Percentiles rank a stretch among this genome's conserved stretches.
phyloP scores from a whole-genome alignment of 805 yeast species.

The Saccharomycopsis malanga region DNA sequence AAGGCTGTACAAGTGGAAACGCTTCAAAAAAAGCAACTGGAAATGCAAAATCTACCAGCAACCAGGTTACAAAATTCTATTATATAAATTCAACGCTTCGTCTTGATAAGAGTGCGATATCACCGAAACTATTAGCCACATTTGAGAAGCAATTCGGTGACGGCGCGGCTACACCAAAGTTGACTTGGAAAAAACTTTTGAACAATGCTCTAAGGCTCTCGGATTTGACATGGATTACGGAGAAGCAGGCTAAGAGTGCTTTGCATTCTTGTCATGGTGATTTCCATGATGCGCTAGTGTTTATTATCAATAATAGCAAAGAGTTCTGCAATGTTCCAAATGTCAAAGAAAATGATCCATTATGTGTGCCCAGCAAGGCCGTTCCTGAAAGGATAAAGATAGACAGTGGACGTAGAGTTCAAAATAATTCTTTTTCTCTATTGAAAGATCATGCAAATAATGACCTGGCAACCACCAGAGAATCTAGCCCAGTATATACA shows the following conservation, averaged over 20 bases:
- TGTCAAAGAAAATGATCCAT: neutral
- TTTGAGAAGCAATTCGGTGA: neutral
- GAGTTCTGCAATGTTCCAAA: neutral
- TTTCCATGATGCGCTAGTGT: neutral
- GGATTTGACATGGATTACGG: neutral
- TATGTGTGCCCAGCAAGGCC: too few relatives aligned
- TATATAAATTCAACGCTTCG: neutral
- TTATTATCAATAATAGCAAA: neutral
- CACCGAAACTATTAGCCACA: neutral
- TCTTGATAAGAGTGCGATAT: neutral
- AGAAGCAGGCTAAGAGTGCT: neutral
- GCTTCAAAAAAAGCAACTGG: neutral
- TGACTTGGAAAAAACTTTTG: neutral
- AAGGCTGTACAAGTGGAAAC: neutral
- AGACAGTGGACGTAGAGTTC: neutral
- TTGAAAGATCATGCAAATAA: neutral
- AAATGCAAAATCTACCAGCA: too few relatives aligned
- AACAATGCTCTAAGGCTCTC: neutral
- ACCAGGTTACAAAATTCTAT: neutral
- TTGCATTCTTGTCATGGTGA: conserved; percentile 2
- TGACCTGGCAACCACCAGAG: neutral
- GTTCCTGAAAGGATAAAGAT: neutral
- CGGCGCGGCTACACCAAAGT: neutral
- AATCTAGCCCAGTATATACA: neutral
- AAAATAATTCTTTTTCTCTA: too few relatives aligned